These are phyloP conservation scores for Hanseniaspora thailandica DNA, from an alignment of 805 yeast genomes.

Conservation along the genomic window DNA sequence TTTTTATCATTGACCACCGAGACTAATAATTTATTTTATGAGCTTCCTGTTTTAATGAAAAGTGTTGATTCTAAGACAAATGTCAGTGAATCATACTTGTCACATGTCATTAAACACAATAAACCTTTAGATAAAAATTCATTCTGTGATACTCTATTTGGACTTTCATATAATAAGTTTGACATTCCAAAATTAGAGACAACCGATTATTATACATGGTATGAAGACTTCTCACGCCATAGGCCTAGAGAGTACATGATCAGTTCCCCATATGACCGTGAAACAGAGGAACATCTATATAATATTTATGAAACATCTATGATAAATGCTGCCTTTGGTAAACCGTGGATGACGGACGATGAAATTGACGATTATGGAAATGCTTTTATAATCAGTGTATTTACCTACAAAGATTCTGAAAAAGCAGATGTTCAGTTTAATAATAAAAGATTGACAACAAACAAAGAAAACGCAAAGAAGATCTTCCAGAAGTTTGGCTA, in stretches of 20 bases:
- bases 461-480: not conserved
- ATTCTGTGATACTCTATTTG: too few species aligned
- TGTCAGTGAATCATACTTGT: too few species aligned
- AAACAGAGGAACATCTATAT: not conserved
- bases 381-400: not conserved
- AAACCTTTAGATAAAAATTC: too few species aligned
- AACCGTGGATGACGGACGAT: not conserved
- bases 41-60: not conserved
- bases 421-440: not conserved
- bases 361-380: not conserved
- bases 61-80: not conserved
- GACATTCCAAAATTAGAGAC: too few species aligned
- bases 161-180: too few species aligned
- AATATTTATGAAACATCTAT: not conserved
- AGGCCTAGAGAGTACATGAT: too few species aligned
- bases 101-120: too few species aligned
- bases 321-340: not conserved
- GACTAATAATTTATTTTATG: not conserved
- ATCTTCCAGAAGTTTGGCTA: not conserved
- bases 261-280: too few species aligned
- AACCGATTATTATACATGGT: too few species aligned
- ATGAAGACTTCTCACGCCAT: too few species aligned
- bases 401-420: not conserved
- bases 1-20: constrained; percentile 1
- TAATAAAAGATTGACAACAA: not conserved